Base-by-base conservation (phyloP, 164 flowering plant species). In the Vitis riparia region DNA sequence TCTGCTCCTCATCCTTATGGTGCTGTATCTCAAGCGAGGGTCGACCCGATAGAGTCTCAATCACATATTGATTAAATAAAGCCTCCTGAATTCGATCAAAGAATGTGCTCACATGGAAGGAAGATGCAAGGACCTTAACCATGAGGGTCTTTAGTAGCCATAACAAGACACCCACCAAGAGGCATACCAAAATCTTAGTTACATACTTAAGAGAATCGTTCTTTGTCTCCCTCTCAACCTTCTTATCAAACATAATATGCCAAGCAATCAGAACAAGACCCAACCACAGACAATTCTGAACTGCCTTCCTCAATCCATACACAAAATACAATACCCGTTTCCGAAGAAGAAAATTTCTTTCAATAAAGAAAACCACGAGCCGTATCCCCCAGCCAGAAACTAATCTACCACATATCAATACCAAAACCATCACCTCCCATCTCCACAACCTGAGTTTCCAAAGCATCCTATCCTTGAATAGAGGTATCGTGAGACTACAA, bases 51-150 rank as follows among this genome's bases (percentile, higher is more conserved):
- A 89, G 74, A 1, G 87, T 80, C 69, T 85, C 91, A 9, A 88
- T 85, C 69, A 89, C 86, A 62, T 73, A 88, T 69, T 89, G 94
- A 56, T 86, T 82, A 63, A 87, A 89, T 66, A 89, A 44, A 0
- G 90, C 67, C 50, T 89, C 94, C 58, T 88, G 89, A 55, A 88
- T 86, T 23, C 94, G 67, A 67, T 89, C 94, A 17, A 89, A 89
- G 68, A 79, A 89, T 0, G 88, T 81, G 68, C 85, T 88, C 1
- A 89, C 89, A 66, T 89, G 94, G 73, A 87, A 89, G 0, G 88
- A 85, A 1, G 94, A 89, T 1, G 91, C 94, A 0, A 86, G 75
- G 1, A 89, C 89, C 63, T 87, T 89, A 4, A 88, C 86, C 51
- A 89, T 68, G 2, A 89, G 69, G 0, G 89, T 88, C 73, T 89